Conservation (phyloP, 495 filamentous ascomycete genomes). For the Endocarpon pusillum region DNA sequence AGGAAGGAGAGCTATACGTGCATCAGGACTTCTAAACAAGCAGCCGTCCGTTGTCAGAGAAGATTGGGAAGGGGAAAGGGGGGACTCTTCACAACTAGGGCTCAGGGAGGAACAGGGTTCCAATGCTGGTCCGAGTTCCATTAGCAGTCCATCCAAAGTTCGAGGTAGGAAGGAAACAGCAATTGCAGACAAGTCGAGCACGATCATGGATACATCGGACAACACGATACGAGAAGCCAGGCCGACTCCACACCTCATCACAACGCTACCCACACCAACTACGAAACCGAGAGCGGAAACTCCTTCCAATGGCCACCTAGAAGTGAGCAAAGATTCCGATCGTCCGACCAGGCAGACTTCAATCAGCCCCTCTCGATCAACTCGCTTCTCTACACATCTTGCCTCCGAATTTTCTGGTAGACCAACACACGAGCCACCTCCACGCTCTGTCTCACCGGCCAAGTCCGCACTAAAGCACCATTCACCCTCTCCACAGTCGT, state of each 20-base stretch:
- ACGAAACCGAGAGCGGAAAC: background rate
- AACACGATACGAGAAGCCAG: background rate
- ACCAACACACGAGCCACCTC: slow-evolving; percentile 55
- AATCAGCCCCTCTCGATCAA: slow-evolving; percentile 46
- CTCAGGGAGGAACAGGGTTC: slow-evolving; percentile 11
- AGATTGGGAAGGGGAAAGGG: slow-evolving; percentile 35
- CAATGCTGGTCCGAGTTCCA: slow-evolving; percentile 1
- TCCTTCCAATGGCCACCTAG: background rate
- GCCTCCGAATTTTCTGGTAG: slow-evolving; percentile 30
- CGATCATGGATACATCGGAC: background rate
- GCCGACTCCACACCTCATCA: slow-evolving; percentile 2
- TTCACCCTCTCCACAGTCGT: slow-evolving; percentile 28
- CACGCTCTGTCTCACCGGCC: slow-evolving; percentile 63
- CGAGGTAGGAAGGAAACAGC: slow-evolving; percentile 3
- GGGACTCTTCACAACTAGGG: too few species aligned
- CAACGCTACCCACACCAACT: slow-evolving; percentile 1
- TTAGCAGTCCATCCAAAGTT: slow-evolving; percentile 2
- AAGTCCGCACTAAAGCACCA: slow-evolving; percentile 71
- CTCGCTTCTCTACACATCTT: slow-evolving; percentile 52
- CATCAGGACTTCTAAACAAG: slow-evolving; percentile 18
- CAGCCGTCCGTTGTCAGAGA: slow-evolving; percentile 47
- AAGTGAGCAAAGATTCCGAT: background rate
- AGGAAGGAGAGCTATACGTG: background rate
- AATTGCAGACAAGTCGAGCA: slow-evolving; percentile 7
- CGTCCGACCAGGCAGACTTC: slow-evolving; percentile 23